Percentiles rank a stretch among this genome's conserved stretches.
Conservation (phyloP, 768 basidiomycete species). For the Paxillus ammoniavirescens region DNA sequence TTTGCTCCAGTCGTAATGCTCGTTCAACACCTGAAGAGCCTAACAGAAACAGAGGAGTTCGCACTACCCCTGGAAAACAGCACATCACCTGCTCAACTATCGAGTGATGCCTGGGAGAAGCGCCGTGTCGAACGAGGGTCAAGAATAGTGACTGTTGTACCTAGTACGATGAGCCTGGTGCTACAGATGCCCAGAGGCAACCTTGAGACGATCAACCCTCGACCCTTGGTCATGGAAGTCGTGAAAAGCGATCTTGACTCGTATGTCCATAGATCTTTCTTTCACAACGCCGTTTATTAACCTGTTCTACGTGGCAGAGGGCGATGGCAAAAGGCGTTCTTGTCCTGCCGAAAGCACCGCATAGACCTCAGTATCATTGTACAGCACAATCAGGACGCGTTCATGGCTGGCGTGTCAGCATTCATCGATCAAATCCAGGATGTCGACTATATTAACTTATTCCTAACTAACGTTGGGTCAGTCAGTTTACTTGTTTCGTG, state of each 20-base stretch:
- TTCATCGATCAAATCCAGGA: conserved; percentile 88
- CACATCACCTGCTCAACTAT: conserved; percentile 11
- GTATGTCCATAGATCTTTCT: conserved; percentile 31
- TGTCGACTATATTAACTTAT: conserved; percentile 90
- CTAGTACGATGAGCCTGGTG: conserved; percentile 85
- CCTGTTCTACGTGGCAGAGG: conserved; percentile 42
- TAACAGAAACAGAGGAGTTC: conserved; percentile 16
- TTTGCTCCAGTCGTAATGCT: conserved; percentile 52
- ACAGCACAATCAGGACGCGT: conserved; percentile 69
- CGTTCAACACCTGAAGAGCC: conserved; percentile 8
- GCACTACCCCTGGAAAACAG: conserved; percentile 25
- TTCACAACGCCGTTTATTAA: not conserved
- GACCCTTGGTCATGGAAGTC: conserved; percentile 86
- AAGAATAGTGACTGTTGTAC: conserved; percentile 83
- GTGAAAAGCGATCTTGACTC: conserved; percentile 71
- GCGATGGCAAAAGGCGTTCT: conserved; percentile 82
- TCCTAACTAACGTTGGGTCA: conserved; percentile 83
- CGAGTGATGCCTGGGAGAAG: conserved; percentile 52
- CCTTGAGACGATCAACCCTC: conserved; percentile 90
- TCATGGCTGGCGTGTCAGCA: conserved; percentile 56
- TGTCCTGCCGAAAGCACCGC: conserved; percentile 89
- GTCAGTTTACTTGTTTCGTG: conserved; percentile 40
- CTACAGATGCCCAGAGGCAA: conserved; percentile 98
- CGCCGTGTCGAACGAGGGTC: conserved; percentile 89
- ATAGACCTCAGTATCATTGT: conserved; percentile 90